Conservation (phyloP, 345 rosid species). For the Dipteronia sinensis region DNA sequence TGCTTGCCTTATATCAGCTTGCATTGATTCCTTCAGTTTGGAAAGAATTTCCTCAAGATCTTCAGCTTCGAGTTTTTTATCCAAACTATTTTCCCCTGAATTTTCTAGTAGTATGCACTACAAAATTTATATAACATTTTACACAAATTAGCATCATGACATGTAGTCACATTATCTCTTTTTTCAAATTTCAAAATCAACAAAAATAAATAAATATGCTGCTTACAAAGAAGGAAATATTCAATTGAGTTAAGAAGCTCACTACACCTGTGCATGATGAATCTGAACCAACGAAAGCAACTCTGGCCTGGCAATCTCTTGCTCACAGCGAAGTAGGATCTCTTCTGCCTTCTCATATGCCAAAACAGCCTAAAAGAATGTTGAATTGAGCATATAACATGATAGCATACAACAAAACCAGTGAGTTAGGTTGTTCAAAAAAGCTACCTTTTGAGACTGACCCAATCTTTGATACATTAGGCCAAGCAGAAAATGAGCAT, state of each 20-base stretch:
- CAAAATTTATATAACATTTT: slow-evolving; percentile 23
- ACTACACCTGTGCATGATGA: slow-evolving; percentile 94
- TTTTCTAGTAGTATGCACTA: slow-evolving; percentile 83
- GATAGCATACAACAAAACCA: slow-evolving; percentile 9
- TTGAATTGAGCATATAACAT: slow-evolving; percentile 18
- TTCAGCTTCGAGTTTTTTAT: slow-evolving; percentile 75
- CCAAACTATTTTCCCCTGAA: slow-evolving; percentile 55
- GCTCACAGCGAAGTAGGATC: slow-evolving; percentile 75
- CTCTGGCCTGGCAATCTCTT: slow-evolving; percentile 86
- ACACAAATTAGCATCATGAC: slow-evolving; percentile 16
- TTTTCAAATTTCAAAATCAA: slow-evolving; percentile 4
- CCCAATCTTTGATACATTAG: slow-evolving; percentile 91
- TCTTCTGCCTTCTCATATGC: slow-evolving; percentile 93
- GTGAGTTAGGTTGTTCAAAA: slow-evolving; percentile 2
- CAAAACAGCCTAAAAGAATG: slow-evolving; percentile 63
- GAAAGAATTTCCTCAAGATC: slow-evolving; percentile 79
- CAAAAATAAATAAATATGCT: too few relatives aligned
- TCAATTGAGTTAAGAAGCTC: slow-evolving; percentile 8
- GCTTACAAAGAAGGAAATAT: neutral
- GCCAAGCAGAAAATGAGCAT: slow-evolving; percentile 95
- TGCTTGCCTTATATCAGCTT: slow-evolving; percentile 73
- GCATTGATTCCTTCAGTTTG: slow-evolving; percentile 74
- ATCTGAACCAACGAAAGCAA: slow-evolving; percentile 89
- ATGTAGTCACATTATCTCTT: neutral
- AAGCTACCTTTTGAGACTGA: slow-evolving; percentile 84